Evolutionary conservation across 352 stramenopile genomes (phyloP), one percentile per base, ranked within the genome.

Genomic region (Globisporangium mamillatum): DNA sequence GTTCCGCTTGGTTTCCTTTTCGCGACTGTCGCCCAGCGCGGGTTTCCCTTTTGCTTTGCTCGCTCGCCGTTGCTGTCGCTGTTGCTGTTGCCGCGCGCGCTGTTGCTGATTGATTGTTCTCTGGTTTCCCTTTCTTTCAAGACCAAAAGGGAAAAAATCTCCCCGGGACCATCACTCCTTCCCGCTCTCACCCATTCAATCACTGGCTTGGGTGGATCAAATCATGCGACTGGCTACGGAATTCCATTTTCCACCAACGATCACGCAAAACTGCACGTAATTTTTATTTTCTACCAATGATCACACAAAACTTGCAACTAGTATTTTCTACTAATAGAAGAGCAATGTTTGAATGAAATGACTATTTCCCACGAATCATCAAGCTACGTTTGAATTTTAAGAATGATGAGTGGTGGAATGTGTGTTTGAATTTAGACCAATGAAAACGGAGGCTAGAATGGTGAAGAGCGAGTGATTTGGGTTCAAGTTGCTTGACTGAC

Each of bases 1-100:
- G 38, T 50, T 50, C 41, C 41, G 29, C 55, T 61, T 61, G 55
- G 55, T 61, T 61, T 61, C 55, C 55, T 61, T 61, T 46, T 61
- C 55, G 29, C 44, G 55, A 61, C 55, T 61, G 55, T 22, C 54
- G 54, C 25, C 27, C 16, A 7, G 54, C 25, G 55, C 55, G 18
- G 55, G 55, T 61, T 61, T 61, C 55, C 27, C 27, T 60, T 60
- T 60, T 59, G 25, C 25, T 38, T 38, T 50, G 41, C 6, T 10
- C n/a, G 16, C 34, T 18, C 22, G 20, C 12, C 16, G 22, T 60
- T 60, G 50, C 50, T 25, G 27, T 10, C 34, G 16, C 34, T 18
- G 10, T 60, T 60, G 50, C 50, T 25, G 27, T 32, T 18, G 8
- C 27, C 20, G 16, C 20, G 18, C 20, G 25, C 20, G 27, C 25